Percentiles rank a stretch among this genome's conserved stretches.
These are phyloP conservation scores for Auricularia heimuer DNA, from an alignment of 768 basidiomycete genomes.

Conservation along the genomic window DNA sequence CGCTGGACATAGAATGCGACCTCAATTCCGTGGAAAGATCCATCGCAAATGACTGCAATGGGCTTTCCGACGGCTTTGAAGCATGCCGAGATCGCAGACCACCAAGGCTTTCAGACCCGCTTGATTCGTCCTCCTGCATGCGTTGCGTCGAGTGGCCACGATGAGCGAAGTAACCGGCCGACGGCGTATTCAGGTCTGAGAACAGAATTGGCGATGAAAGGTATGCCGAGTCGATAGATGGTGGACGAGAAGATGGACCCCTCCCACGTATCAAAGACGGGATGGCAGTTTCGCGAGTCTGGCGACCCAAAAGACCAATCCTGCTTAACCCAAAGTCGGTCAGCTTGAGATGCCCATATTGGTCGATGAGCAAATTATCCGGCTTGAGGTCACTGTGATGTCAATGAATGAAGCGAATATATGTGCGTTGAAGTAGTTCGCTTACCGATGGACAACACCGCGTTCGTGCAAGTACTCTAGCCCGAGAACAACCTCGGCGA, in stretches of 20 bases:
- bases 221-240: constrained; percentile 72
- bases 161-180: constrained; percentile 76
- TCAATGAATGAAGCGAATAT: too few relatives aligned
- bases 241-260: constrained; percentile 67
- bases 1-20: constrained; percentile 51
- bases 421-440: constrained; percentile 3
- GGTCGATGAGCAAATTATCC: constrained; percentile 95
- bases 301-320: constrained; percentile 96
- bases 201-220: constrained; percentile 66
- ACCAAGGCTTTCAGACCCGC: constrained; percentile 66
- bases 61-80: constrained; percentile 53
- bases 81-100: constrained; percentile 42
- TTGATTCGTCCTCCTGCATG: constrained; percentile 67
- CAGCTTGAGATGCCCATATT: constrained; percentile 91
- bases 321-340: constrained; percentile 96
- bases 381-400: constrained; percentile 82
- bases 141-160: constrained; percentile 51
- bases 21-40: constrained; percentile 77
- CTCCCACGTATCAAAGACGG: constrained; percentile 36
- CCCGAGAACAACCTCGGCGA: constrained; percentile 92
- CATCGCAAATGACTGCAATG: constrained; percentile 76
- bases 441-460: constrained; percentile 93
- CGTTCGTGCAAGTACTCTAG: constrained; percentile 93
- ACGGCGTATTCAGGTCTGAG: constrained; percentile 37
- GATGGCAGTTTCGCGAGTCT: constrained; percentile 55